Evolutionary conservation across 208 protist species (phyloP), one percentile per base, ranked within the genome.

Genomic region (Leptomonas pyrrhocoris): DNA sequence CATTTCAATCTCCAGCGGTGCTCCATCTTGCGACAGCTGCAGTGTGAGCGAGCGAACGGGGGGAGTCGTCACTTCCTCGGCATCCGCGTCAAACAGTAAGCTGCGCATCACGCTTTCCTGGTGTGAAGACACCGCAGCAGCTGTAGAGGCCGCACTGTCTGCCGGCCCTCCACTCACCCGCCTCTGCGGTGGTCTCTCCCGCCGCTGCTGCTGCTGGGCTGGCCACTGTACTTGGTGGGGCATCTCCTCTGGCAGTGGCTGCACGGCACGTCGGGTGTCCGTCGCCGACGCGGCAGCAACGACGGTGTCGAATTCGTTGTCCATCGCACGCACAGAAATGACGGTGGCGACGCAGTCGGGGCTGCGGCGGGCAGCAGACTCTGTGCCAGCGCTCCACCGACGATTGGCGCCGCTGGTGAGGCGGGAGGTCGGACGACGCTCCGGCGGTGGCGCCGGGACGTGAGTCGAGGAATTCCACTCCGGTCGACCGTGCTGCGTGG

Each of bases 81-180:
- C 27, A 8, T 60, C 57, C 18, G 21, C 48, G 11, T 77, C 63
- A 50, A 77, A 77, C 13, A 65, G 38, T 13, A 77, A 38, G 34
- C 63, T 64, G 25, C 63, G 62, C 46, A 31, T 27, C 2, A 77
- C 71, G 27, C 40, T 55, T 30, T 65, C 46, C 34, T 12, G 34
- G 34, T 38, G 34, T 3, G 43, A 7, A 6, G 43, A 48, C 4
- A n/a, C 11, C 13, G 58, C 34, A 18, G 59, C 58, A 18, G 21
- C 6, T 16, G 56, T 11, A 9, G 23, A 11, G 13, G 16, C 45
- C 15, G 25, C 7, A 6, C 11, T 11, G 11, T 2, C 53, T 8
- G 15, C 42, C 3, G 31, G 7, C 34, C 34, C 34, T 38, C 3
- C 34, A 9, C 34, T 38, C 34, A 9, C 34, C 34, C 3, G 34